Evolutionary conservation across 73 alveolate genomes (phyloP).

Genomic region (Tetrahymena thermophila): DNA sequence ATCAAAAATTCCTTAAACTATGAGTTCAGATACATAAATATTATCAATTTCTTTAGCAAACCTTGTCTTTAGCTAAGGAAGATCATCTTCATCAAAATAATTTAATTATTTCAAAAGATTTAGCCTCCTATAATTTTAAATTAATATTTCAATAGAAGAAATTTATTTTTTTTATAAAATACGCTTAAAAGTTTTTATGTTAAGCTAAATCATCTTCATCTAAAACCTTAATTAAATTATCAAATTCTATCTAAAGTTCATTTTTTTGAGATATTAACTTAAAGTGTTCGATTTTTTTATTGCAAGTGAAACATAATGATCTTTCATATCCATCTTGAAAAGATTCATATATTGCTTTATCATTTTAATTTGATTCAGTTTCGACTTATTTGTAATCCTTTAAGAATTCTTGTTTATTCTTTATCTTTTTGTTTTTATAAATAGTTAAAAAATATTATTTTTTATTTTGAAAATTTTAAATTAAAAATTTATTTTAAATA

Average conservation of each 20-base stretch:
- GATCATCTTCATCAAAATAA: constrained; percentile 15
- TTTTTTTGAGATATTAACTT: not conserved
- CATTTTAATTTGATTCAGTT: not conserved
- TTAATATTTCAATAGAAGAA: not conserved
- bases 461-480: too few relatives aligned
- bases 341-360: not conserved
- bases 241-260: not conserved
- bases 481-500: too few relatives aligned
- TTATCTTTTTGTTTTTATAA: not conserved
- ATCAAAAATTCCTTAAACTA: constrained; percentile 19
- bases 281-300: not conserved
- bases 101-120: not conserved
- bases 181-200: constrained; percentile 12
- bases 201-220: constrained; percentile 4
- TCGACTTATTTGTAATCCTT: not conserved
- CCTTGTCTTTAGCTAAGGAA: constrained; percentile 25
- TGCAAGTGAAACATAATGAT: not conserved
- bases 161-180: not conserved
- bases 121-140: not conserved
- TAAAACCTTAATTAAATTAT: constrained; percentile 5
- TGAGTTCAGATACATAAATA: constrained; percentile 15
- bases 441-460: too few relatives aligned
- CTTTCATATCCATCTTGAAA: not conserved
- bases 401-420: not conserved
- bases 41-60: constrained; percentile 24